Evolutionary conservation across 805 yeast species (phyloP).

Genomic region (Saturnispora galanensis): DNA sequence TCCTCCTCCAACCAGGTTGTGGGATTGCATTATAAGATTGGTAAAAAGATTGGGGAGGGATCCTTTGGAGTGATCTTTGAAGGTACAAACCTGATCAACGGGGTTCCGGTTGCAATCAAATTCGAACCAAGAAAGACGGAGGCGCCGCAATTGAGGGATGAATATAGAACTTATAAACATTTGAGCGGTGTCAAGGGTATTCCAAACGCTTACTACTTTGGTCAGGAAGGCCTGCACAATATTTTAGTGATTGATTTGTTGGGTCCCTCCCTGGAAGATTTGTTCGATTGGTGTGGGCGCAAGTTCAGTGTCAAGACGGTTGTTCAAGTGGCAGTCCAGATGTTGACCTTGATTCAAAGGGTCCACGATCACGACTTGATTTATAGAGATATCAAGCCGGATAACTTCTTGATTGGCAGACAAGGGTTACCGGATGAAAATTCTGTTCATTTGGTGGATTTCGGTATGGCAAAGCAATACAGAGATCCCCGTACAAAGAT

Average conservation of each 20-base stretch:
- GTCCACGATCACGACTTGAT: conserved; percentile 87
- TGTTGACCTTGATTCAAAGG: conserved; percentile 78
- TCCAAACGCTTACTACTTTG: conserved; percentile 95
- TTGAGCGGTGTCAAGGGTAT: conserved; percentile 75
- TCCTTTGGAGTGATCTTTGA: conserved; percentile 97
- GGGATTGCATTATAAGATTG: conserved; percentile 93
- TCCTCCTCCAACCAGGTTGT: conserved; percentile 46
- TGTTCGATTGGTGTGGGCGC: conserved; percentile 98
- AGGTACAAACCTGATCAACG: conserved; percentile 86
- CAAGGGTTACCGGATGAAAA: conserved; percentile 80
- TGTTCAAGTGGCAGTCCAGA: conserved; percentile 88
- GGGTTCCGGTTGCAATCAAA: conserved; percentile 90
- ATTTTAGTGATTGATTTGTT: conserved; percentile 87
- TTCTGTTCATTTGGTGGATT: conserved; percentile 82
- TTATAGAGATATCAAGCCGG: conserved; percentile 96
- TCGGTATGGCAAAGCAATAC: conserved; percentile 98
- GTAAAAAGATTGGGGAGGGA: conserved; percentile 97
- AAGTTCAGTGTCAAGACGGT: conserved; percentile 81
- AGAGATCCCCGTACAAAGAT: conserved; percentile 93
- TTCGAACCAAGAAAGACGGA: conserved; percentile 95
- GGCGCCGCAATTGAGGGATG: conserved; percentile 95
- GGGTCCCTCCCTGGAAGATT: conserved; percentile 93
- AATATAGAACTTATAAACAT: conserved; percentile 88
- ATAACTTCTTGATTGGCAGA: conserved; percentile 88
- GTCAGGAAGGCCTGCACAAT: conserved; percentile 96